Percentiles rank a stretch among this genome's conserved stretches.
Conservation (phyloP, 2,329 filamentous ascomycete species). For the Talaromyces sp. region DNA sequence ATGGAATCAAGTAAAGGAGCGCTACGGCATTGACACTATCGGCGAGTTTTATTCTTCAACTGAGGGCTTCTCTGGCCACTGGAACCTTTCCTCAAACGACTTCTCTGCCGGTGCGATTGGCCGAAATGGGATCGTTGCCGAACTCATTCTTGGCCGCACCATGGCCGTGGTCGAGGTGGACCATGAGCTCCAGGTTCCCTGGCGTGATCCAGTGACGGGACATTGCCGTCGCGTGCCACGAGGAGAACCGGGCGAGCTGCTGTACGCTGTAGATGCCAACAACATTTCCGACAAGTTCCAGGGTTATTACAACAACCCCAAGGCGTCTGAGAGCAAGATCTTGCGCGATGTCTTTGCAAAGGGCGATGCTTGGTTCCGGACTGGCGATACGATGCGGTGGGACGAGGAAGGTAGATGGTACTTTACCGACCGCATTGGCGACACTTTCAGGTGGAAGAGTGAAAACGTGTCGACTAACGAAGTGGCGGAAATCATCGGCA, state of each 20-base stretch:
- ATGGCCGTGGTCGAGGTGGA: slow-evolving; percentile 65
- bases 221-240: slow-evolving; percentile 56
- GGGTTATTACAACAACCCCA: slow-evolving; percentile 72
- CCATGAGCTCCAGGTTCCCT: slow-evolving; percentile 61
- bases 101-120: slow-evolving; percentile 74
- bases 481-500: slow-evolving; percentile 68
- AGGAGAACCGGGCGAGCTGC: slow-evolving; percentile 68
- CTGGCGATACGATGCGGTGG: slow-evolving; percentile 73
- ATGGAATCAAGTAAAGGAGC: slow-evolving; percentile 76
- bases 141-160: slow-evolving; percentile 46
- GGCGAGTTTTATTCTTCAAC: slow-evolving; percentile 79
- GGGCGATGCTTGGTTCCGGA: slow-evolving; percentile 77
- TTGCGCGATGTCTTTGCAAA: slow-evolving; percentile 66
- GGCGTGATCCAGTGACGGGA: slow-evolving; percentile 63
- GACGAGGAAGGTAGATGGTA: slow-evolving; percentile 66
- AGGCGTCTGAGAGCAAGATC: slow-evolving; percentile 68
- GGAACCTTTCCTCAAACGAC: slow-evolving; percentile 69
- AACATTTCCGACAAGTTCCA: slow-evolving; percentile 65
- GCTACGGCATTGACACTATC: slow-evolving; percentile 69
- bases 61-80: slow-evolving; percentile 63
- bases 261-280: slow-evolving; percentile 63
- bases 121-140: slow-evolving; percentile 59
- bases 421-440: slow-evolving; percentile 65
- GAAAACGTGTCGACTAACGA: slow-evolving; percentile 80
- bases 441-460: slow-evolving; percentile 58